phyloP scores from a whole-genome alignment of 106 monocot genomes.

The Dactylorhiza incarnata region DNA sequence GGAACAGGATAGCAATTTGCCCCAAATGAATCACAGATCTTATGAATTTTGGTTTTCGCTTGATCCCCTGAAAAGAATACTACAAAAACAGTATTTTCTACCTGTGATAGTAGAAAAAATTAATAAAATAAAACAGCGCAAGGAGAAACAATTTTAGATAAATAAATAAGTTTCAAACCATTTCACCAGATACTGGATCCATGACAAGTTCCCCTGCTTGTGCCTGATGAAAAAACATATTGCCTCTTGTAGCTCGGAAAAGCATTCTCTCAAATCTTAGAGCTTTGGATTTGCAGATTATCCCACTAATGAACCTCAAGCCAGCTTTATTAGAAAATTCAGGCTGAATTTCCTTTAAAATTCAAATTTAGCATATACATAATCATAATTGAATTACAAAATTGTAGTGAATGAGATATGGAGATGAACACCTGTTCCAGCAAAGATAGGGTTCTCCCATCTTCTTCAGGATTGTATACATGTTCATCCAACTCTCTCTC shows the following conservation, averaged over 20 bases:
- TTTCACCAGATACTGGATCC: conserved; percentile 84
- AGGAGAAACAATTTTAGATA: not conserved
- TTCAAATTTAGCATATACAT: not conserved
- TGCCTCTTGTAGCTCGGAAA: conserved; percentile 96
- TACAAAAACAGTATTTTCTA: conserved; percentile 92
- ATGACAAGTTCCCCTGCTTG: conserved; percentile 82
- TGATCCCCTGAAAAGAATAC: conserved; percentile 98
- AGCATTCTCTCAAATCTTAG: conserved; percentile 92
- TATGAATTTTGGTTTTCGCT: conserved; percentile 80
- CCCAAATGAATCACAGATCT: conserved; percentile 92
- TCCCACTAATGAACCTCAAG: conserved; percentile 90
- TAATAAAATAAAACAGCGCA: not conserved
- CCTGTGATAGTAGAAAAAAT: conserved; percentile 37
- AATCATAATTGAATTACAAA: conserved; percentile 4
- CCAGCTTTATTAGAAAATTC: conserved; percentile 62
- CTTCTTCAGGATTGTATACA: conserved; percentile 37
- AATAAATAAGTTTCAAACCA: conserved; percentile 34
- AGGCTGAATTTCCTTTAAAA: conserved; percentile 48
- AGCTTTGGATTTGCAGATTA: conserved; percentile 79
- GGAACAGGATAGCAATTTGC: conserved; percentile 99
- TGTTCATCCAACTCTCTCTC: conserved; percentile 87
- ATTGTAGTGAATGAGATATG: not conserved
- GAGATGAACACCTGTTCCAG: conserved; percentile 69
- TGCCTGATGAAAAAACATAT: conserved; percentile 95
- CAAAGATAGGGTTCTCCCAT: conserved; percentile 48